These are phyloP conservation scores for Thraustotheca clavata DNA, from an alignment of 352 stramenopile genomes.

Conservation along the genomic window DNA sequence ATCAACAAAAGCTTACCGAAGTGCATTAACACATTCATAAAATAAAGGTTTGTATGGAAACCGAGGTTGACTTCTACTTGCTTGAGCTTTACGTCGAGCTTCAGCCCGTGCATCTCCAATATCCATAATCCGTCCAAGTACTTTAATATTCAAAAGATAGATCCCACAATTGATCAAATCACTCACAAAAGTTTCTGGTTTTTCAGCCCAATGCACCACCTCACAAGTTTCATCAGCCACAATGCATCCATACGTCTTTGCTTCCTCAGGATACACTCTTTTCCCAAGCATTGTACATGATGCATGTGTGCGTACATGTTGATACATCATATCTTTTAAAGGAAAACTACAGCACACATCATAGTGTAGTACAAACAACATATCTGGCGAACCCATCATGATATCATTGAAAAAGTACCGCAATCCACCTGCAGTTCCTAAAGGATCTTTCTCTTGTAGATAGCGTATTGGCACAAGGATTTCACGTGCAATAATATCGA, in stretches of 20 bases:
- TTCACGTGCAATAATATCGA: constrained; percentile 66
- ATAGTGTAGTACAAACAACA: constrained; percentile 78
- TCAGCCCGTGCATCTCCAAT: constrained; percentile 73
- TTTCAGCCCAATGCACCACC: constrained; percentile 85
- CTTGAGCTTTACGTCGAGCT: constrained; percentile 54
- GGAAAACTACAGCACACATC: constrained; percentile 85
- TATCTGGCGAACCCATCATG: constrained; percentile 54
- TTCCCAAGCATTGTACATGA: constrained; percentile 79
- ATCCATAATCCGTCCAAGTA: constrained; percentile 68
- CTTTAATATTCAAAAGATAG: constrained; percentile 76
- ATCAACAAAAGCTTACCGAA: constrained; percentile 35
- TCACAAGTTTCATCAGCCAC: constrained; percentile 71
- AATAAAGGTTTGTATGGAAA: constrained; percentile 73
- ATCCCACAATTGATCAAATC: constrained; percentile 88
- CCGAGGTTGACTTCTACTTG: constrained; percentile 26
- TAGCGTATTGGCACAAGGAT: constrained; percentile 86
- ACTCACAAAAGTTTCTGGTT: constrained; percentile 85
- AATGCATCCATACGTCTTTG: constrained; percentile 83
- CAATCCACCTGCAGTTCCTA: constrained; percentile 75
- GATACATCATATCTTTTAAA: constrained; percentile 84
- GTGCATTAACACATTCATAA: constrained; percentile 75
- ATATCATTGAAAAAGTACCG: constrained; percentile 83
- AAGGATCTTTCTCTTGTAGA: constrained; percentile 62
- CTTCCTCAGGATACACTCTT: constrained; percentile 81
- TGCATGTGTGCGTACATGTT: constrained; percentile 55